Evolutionary conservation across 2,329 filamentous ascomycete genomes (phyloP), one percentile per base, ranked within the genome.

Genomic region (Hymenoscyphus albidus): DNA sequence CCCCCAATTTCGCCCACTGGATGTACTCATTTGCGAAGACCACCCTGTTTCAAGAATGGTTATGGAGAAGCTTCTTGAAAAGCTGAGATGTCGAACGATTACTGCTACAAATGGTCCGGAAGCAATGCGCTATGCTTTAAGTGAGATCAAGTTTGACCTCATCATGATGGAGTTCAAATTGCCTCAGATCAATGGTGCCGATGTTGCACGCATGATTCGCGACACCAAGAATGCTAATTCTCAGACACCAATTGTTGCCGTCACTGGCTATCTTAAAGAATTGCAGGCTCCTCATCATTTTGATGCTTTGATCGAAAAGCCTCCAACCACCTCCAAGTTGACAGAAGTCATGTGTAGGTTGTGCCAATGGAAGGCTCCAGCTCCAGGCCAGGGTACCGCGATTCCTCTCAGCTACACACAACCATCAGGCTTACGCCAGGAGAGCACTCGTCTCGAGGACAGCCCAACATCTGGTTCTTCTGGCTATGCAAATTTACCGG

Each of bases 161-260:
- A 97, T 99, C 75, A 95, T 99, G 82, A 94, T 97, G 77, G 95
- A 99, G 78, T 97, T 93, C 80, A 96, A 94, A 76, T 81, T 99
- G 57, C 94, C 95, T 10, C 92, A 96, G 74, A 93, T 98, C 74
- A 98, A 93, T 72, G 95, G 95, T 31, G 91, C 92, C 13, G 95
- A 99, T 75, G 92, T 99, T 64, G 94, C 95, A 60, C 90, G 95
- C 40, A 99, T 99, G 95, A 93, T 99, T 70, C 88, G 95, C 58
- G 94, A 98, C 75, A 97, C 94, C 0, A 95, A 94, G 79, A 97
- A 97, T 76, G 87, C 92, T 65, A 99, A 99, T 75, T 90, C 91
- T 0, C 88, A 95, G 71, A 99, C 95, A 0, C 95, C 95, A 0
- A 96, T 99, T 67, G 92, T 99, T 64, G 93, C 93, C 58, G 94